A percentile compares a stretch with the other conserved stretches of the same genome.
Conservation (phyloP, 805 yeast species). For the Scheffersomyces lignosus region DNA sequence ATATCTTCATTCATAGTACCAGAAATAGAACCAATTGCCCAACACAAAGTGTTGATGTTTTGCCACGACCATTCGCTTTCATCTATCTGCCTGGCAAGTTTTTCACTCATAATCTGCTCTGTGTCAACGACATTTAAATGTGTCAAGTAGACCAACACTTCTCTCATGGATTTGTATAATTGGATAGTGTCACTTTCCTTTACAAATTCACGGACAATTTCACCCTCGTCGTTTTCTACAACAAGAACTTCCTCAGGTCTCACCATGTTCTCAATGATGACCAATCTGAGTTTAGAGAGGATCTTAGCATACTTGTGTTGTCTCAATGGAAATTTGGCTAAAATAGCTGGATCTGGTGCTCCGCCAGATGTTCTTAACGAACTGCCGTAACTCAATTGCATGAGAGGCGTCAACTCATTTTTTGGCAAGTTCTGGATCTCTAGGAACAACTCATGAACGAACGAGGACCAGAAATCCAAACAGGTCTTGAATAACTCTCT, state of each 20-base stretch:
- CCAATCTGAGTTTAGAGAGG: conserved; percentile 79
- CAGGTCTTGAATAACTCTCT: conserved; percentile 95
- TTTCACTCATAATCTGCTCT: conserved; percentile 88
- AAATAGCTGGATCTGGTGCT: conserved; percentile 79
- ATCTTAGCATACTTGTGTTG: conserved; percentile 80
- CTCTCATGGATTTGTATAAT: conserved; percentile 92
- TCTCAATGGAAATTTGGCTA: conserved; percentile 79
- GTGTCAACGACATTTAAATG: conserved; percentile 95
- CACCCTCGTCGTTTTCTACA: conserved; percentile 98
- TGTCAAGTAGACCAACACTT: conserved; percentile 90
- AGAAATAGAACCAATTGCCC: conserved; percentile 99
- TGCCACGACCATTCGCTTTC: conserved; percentile 99
- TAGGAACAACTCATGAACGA: conserved; percentile 78
- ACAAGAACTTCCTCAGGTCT: conserved; percentile 97
- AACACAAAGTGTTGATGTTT: conserved; percentile 92
- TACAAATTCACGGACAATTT: conserved; percentile 95
- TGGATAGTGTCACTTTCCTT: conserved; percentile 97
- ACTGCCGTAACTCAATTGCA: conserved; percentile 58
- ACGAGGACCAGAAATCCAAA: conserved; percentile 88
- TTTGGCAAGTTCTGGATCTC: conserved; percentile 84
- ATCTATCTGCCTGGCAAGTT: conserved; percentile 88
- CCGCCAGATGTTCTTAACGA: conserved; percentile 59
- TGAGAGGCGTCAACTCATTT: conserved; percentile 69
- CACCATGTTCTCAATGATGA: conserved; percentile 97
- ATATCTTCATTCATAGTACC: conserved; percentile 98